Conservation (phyloP, 1,284 basidiomycete species). For the Mycosarcoma mackinlayi region DNA sequence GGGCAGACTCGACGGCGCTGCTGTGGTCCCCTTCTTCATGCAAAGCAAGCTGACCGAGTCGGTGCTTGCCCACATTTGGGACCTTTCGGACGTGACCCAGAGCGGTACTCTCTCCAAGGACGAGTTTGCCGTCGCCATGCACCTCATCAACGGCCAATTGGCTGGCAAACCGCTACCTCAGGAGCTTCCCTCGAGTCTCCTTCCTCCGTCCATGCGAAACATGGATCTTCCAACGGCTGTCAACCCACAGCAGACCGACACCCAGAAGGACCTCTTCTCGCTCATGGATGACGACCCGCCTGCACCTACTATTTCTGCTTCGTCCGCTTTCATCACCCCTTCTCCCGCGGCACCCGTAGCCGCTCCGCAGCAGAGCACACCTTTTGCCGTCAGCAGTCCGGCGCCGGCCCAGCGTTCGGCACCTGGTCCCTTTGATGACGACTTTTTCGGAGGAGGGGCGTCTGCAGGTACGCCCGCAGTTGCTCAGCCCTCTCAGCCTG, state of each 20-base stretch:
- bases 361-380: conserved; percentile 15
- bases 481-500: conserved; percentile 18
- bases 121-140: conserved; percentile 95
- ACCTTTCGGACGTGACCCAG: conserved; percentile 89
- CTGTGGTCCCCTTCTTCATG: conserved; percentile 95
- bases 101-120: conserved; percentile 88
- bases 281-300: conserved; percentile 76
- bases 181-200: conserved; percentile 77
- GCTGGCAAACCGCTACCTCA: conserved; percentile 81
- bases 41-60: conserved; percentile 88
- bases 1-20: conserved; percentile 89
- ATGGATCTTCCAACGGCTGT: conserved; percentile 56
- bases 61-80: conserved; percentile 91
- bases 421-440: conserved; percentile 59
- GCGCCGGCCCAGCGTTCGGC: conserved; percentile 69
- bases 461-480: conserved; percentile 26
- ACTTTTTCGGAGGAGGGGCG: conserved; percentile 49
- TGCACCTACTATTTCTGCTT: conserved; percentile 52
- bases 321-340: conserved; percentile 56
- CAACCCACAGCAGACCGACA: conserved; percentile 63
- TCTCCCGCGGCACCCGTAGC: conserved; percentile 44
- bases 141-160: conserved; percentile 89
- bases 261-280: conserved; percentile 69
- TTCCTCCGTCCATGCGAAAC: conserved; percentile 82
- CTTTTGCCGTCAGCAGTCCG: conserved; percentile 20